Conservation (phyloP, 2,329 filamentous ascomycete genomes). For the Paracamarosporium sp. region DNA sequence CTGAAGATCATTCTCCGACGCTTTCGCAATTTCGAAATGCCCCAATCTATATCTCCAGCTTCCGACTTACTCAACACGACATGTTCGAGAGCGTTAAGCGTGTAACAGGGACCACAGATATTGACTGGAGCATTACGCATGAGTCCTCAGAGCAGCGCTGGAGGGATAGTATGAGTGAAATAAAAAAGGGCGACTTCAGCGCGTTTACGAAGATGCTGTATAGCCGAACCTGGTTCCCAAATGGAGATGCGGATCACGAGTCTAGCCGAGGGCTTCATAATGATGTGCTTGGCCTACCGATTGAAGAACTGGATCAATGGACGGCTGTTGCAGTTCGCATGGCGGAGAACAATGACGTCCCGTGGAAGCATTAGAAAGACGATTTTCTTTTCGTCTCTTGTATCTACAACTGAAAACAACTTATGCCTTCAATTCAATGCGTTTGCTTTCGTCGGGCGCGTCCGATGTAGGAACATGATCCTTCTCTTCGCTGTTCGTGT, state of each 20-base stretch:
- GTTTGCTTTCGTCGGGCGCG: not conserved
- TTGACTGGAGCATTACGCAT: slow-evolving; percentile 44
- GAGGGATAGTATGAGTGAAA: slow-evolving; percentile 8
- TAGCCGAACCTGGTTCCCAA: slow-evolving; percentile 15
- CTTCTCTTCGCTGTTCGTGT: slow-evolving; percentile 7
- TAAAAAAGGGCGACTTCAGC: slow-evolving; percentile 10
- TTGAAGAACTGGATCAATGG: slow-evolving; percentile 5
- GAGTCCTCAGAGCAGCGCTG: slow-evolving; percentile 25
- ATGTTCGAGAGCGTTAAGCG: slow-evolving; percentile 44
- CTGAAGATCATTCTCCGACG: slow-evolving; percentile 18
- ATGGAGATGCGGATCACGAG: slow-evolving; percentile 13
- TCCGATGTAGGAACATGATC: slow-evolving; percentile 2
- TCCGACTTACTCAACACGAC: slow-evolving; percentile 44
- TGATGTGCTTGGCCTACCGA: slow-evolving; percentile 1
- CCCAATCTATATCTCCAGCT: slow-evolving; percentile 45
- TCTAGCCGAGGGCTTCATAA: slow-evolving; percentile 3
- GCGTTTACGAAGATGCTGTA: slow-evolving; percentile 22
- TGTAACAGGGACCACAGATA: slow-evolving; percentile 40
- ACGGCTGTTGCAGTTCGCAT: slow-evolving; percentile 4
- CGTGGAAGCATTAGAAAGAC: slow-evolving; percentile 1
- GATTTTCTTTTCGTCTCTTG: not conserved
- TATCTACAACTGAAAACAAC: not conserved
- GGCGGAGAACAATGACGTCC: slow-evolving; percentile 8
- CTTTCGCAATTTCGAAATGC: slow-evolving; percentile 34
- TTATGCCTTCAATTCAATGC: slow-evolving; percentile 1